These are phyloP conservation scores for Penicillium sp. DNA, from an alignment of 2,329 filamentous ascomycete species.

Conservation along the genomic window DNA sequence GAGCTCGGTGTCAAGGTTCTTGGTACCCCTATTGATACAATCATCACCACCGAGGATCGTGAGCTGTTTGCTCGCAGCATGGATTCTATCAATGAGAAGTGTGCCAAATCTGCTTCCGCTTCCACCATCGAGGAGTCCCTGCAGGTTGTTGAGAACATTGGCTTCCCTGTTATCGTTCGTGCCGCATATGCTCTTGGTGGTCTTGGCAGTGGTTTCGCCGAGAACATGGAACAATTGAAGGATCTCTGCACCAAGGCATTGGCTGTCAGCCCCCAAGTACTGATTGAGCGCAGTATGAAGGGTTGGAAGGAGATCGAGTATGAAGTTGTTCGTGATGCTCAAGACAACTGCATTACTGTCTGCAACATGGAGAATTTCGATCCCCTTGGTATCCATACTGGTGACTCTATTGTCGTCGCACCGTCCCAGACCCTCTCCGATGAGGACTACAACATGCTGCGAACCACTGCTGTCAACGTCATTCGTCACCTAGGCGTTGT, in stretches of 20 bases:
- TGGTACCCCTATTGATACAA: conserved; percentile 94
- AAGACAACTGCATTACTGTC: conserved; percentile 98
- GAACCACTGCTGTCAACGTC: conserved; percentile 94
- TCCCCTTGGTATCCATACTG: conserved; percentile 94
- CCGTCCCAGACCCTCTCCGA: conserved; percentile 96
- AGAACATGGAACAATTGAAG: conserved; percentile 76
- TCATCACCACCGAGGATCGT: conserved; percentile 97
- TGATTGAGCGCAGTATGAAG: conserved; percentile 98
- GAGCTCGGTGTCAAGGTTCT: conserved; percentile 87
- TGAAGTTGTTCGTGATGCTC: conserved; percentile 90
- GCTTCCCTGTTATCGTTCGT: conserved; percentile 94
- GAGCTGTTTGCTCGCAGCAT: conserved; percentile 97
- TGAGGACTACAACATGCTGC: conserved; percentile 98
- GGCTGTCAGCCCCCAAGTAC: conserved; percentile 88
- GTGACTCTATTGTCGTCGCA: conserved; percentile 96
- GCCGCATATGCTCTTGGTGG: conserved; percentile 95
- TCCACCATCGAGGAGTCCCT: conserved; percentile 85
- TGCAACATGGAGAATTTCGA: conserved; percentile 99
- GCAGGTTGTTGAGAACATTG: conserved; percentile 83
- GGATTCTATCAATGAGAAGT: conserved; percentile 97
- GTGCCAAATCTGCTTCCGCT: conserved; percentile 93
- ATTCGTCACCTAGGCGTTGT: conserved; percentile 96
- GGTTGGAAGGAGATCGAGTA: conserved; percentile 99
- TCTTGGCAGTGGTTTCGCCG: conserved; percentile 90
- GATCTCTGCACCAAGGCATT: conserved; percentile 94